Conservation (phyloP, 2,329 filamentous ascomycete genomes). For the Paraphaeosphaeria sporulosa region DNA sequence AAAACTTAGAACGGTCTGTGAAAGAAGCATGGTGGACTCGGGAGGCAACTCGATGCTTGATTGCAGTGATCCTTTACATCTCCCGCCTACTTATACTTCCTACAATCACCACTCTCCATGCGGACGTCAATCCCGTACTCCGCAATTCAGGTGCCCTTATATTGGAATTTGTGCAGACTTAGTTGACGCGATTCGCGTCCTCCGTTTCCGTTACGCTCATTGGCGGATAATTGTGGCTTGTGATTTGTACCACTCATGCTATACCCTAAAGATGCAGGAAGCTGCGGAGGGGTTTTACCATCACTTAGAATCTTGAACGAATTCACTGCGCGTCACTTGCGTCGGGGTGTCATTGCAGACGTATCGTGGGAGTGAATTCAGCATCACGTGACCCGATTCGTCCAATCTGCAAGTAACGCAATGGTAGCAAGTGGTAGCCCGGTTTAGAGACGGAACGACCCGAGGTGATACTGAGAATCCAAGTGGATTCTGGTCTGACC, state of each 20-base stretch:
- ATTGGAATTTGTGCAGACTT: background rate
- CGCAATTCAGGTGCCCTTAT: background rate
- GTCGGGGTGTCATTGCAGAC: too few relatives aligned
- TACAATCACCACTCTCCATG: background rate
- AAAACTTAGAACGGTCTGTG: background rate
- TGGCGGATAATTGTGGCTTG: conserved; percentile 3
- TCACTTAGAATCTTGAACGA: background rate
- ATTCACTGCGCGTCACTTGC: too few relatives aligned
- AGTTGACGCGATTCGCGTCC: background rate
- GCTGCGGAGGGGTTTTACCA: background rate
- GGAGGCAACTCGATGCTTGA: background rate
- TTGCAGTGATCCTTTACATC: background rate
- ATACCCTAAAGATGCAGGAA: background rate
- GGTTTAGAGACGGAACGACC: too few relatives aligned
- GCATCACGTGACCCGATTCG: background rate
- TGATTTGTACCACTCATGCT: background rate
- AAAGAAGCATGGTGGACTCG: background rate
- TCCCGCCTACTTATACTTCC: background rate
- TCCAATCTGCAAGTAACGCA: too few relatives aligned
- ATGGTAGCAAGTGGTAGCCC: too few relatives aligned
- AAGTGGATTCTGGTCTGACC: too few relatives aligned
- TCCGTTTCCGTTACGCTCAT: background rate
- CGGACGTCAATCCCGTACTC: background rate
- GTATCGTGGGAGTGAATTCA: background rate
- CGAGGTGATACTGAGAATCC: too few relatives aligned